Evolutionary conservation across 1,284 basidiomycete genomes (phyloP).

Genomic region (Pholiota adiposa): DNA sequence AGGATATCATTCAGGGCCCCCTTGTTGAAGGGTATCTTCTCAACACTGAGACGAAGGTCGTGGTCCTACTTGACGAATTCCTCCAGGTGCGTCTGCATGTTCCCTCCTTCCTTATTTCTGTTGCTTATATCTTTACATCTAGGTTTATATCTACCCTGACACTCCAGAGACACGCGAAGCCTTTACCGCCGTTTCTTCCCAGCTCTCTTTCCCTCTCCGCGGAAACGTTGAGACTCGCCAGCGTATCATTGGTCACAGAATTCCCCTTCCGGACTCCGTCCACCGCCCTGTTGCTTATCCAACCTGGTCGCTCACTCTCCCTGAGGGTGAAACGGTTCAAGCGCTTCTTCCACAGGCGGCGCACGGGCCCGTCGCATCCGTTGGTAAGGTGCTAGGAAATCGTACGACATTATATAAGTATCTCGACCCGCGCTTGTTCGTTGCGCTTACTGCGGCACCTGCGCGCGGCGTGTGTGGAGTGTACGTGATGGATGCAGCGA

Average conservation of each 20-base stretch:
- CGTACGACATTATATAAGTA: slow-evolving; percentile 94
- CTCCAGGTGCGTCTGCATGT: slow-evolving; percentile 50
- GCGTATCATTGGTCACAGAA: slow-evolving; percentile 60
- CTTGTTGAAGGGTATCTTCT: slow-evolving; percentile 63
- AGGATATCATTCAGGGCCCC: slow-evolving; percentile 62
- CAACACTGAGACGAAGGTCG: slow-evolving; percentile 46
- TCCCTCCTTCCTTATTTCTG: not conserved
- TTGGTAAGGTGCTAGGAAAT: slow-evolving; percentile 87
- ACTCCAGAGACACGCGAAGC: slow-evolving; percentile 44
- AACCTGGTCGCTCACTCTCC: slow-evolving; percentile 69
- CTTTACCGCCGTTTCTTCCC: slow-evolving; percentile 47
- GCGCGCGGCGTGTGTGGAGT: slow-evolving; percentile 55
- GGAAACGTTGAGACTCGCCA: slow-evolving; percentile 44
- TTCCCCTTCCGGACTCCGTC: slow-evolving; percentile 48
- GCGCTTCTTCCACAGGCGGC: slow-evolving; percentile 49
- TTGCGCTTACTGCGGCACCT: slow-evolving; percentile 60
- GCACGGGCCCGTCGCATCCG: slow-evolving; percentile 67
- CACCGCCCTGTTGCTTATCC: slow-evolving; percentile 56
- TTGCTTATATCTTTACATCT: not conserved
- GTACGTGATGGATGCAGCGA: slow-evolving; percentile 79
- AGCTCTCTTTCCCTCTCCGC: slow-evolving; percentile 60
- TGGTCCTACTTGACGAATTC: slow-evolving; percentile 71
- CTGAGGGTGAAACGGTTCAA: slow-evolving; percentile 55
- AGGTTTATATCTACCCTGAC: slow-evolving; percentile 72
- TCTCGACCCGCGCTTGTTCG: slow-evolving; percentile 82